A percentile compares a stretch with the other conserved stretches of the same genome.
phyloP scores from a whole-genome alignment of 495 filamentous ascomycete species.

The Hypomontagnella monticulosa region DNA sequence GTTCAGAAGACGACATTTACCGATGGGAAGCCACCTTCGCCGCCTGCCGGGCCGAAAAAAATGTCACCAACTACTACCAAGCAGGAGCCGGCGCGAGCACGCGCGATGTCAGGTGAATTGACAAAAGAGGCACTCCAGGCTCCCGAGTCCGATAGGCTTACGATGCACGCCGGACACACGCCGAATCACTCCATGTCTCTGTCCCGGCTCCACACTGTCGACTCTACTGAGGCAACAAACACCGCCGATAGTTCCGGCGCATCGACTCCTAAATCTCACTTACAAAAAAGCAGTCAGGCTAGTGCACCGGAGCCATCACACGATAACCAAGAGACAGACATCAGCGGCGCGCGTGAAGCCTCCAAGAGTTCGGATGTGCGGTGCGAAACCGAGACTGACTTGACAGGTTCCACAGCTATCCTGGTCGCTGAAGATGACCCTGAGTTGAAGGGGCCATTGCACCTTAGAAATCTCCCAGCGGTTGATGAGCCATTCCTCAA shows the following conservation, averaged over 20 bases:
- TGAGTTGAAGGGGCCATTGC: conserved; percentile 54
- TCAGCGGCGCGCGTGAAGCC: neutral
- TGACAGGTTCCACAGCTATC: conserved; percentile 3
- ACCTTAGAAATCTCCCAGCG: conserved; percentile 56
- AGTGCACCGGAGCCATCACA: conserved; percentile 1
- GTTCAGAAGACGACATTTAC: conserved; percentile 56
- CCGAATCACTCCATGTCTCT: conserved; percentile 58
- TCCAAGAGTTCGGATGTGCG: neutral
- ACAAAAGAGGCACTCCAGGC: conserved; percentile 54
- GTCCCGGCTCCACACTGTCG: conserved; percentile 47
- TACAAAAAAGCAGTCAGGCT: conserved; percentile 14
- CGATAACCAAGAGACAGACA: neutral
- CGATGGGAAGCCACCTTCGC: conserved; percentile 35
- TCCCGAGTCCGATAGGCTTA: conserved; percentile 53
- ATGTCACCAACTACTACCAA: conserved; percentile 38
- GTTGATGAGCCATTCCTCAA: conserved; percentile 59
- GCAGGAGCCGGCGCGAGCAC: conserved; percentile 23
- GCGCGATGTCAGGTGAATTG: conserved; percentile 43
- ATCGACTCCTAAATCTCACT: conserved; percentile 45
- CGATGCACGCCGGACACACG: conserved; percentile 61
- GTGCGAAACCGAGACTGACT: neutral
- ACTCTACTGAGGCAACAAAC: conserved; percentile 48
- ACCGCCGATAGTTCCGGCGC: conserved; percentile 50
- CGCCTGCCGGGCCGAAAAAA: conserved; percentile 33
- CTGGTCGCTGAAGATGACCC: conserved; percentile 45